Base-by-base conservation (phyloP, 2,329 filamentous ascomycete species). In the Pseudogymnoascus sp. region DNA sequence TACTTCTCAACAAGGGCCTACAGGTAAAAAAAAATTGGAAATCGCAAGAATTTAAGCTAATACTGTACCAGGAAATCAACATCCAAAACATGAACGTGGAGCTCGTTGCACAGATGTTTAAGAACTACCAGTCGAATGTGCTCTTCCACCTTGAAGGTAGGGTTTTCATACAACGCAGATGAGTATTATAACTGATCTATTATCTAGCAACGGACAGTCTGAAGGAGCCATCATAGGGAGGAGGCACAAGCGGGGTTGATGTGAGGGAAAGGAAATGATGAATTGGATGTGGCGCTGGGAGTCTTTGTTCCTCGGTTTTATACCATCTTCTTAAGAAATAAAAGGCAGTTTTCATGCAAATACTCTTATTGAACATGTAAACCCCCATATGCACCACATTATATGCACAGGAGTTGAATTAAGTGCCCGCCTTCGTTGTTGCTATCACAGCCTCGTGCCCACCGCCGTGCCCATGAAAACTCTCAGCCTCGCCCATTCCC, bases 1-100 rank as follows among this genome's bases (percentile, higher is more conserved):
- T 94, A 77, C 87, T 93, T 60, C 84, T 97, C 82, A 99, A 97
- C 77, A 96, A 91, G 75, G 90, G 85, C 59, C 86, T 99, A 1
- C 90, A 96, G 76, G 91, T 92, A 42, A n/a, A n/a, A n/a, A n/a
- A n/a, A n/a, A n/a, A n/a, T n/a, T 33, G 23, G 7, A 23, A 14
- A 0, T 33, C 41, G n/a, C n/a, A 33, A 28, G 61, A 62, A 23
- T 1, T 19, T 19, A 9, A 28, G 38, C 63, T 9, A 58, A 38
- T 11, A 25, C 4, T 30, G 12, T 35, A 62, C 5, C 69, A 96
- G 90, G 93, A 97, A 68, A 97, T 97, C 81, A 97, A 97, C 72
- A 88, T 97, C 62, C 90, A 96, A 71, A 99, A 97, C 75, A 97
- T 97, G 92, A 96, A 99, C 72, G 91, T 97, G 36, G 94, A 97